Evolutionary conservation across 2,329 filamentous ascomycete genomes (phyloP).

Genomic region (Botrytis pseudocinerea): DNA sequence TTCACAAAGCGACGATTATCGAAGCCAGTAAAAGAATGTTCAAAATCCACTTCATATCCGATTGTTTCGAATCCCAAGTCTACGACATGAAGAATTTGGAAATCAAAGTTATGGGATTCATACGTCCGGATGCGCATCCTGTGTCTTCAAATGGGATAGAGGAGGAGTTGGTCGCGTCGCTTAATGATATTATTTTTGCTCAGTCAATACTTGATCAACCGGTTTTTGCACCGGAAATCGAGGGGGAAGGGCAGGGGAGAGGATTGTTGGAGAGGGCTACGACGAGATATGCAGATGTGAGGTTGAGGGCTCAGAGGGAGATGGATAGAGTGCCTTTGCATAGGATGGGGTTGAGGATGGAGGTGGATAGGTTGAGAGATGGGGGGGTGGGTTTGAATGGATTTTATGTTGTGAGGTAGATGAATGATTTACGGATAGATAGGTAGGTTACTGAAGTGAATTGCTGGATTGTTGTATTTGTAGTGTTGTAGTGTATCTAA

Average conservation of each 20-base stretch:
- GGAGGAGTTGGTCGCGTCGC: conserved; percentile 43
- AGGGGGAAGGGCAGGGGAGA: conserved; percentile 43
- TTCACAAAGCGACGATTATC: conserved; percentile 35
- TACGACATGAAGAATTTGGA: conserved; percentile 51
- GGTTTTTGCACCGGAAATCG: conserved; percentile 43
- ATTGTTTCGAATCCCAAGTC: conserved; percentile 45
- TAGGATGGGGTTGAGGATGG: conserved; percentile 57
- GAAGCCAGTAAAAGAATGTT: conserved; percentile 52
- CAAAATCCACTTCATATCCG: conserved; percentile 55
- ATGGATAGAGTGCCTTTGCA: conserved; percentile 62
- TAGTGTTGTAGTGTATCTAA: not conserved
- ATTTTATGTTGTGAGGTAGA: conserved; percentile 42
- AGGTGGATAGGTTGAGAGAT: conserved; percentile 50
- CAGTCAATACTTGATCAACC: conserved; percentile 44
- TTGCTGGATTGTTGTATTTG: not conserved
- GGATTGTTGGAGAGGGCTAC: conserved; percentile 42
- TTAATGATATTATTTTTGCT: conserved; percentile 44
- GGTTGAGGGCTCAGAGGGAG: conserved; percentile 53
- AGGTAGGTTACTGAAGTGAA: no score
- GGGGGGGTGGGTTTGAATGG: conserved; percentile 41
- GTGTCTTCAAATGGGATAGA: conserved; percentile 46
- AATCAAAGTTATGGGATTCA: conserved; percentile 60
- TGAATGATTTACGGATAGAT: not conserved
- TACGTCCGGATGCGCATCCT: conserved; percentile 49
- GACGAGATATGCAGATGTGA: conserved; percentile 51